Evolutionary conservation across 148 eudicot genomes (phyloP).

Genomic region (Cornus controversa): DNA sequence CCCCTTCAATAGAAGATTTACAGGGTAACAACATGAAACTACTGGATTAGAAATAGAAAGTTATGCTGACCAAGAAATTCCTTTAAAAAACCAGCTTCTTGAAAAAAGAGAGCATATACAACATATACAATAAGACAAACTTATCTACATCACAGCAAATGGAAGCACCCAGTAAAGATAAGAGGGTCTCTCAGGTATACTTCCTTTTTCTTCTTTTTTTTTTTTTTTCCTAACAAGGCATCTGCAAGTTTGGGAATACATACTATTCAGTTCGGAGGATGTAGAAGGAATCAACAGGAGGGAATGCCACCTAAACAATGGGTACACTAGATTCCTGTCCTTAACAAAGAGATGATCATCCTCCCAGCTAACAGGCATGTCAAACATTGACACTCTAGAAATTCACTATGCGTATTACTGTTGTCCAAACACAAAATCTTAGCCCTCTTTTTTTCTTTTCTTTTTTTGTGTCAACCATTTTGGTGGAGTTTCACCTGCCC

Average conservation of each 20-base stretch:
- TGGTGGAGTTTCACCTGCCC: neutral
- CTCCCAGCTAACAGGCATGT: neutral
- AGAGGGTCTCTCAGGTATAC: neutral
- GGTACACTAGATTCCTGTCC: neutral
- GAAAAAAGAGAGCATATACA: neutral
- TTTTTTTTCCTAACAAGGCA: no score
- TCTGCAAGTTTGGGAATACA: no score
- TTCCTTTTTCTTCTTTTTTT: neutral
- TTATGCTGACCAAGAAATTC: conserved; percentile 3
- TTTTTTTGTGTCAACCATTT: neutral
- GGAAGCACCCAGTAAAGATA: neutral
- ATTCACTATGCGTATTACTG: neutral
- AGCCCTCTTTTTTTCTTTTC: neutral
- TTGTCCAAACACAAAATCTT: neutral
- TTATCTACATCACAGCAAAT: neutral
- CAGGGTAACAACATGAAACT: conserved; percentile 18
- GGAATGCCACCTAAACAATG: neutral
- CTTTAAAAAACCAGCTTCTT: neutral
- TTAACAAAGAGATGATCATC: neutral
- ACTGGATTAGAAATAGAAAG: neutral
- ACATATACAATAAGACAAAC: neutral
- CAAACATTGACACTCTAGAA: neutral
- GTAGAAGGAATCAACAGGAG: no score
- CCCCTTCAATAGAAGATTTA: conserved; percentile 49
- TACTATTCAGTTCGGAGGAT: no score